These are phyloP conservation scores for Hemisphaericaspora nanyangensis DNA, from an alignment of 805 yeast genomes.

Conservation along the genomic window DNA sequence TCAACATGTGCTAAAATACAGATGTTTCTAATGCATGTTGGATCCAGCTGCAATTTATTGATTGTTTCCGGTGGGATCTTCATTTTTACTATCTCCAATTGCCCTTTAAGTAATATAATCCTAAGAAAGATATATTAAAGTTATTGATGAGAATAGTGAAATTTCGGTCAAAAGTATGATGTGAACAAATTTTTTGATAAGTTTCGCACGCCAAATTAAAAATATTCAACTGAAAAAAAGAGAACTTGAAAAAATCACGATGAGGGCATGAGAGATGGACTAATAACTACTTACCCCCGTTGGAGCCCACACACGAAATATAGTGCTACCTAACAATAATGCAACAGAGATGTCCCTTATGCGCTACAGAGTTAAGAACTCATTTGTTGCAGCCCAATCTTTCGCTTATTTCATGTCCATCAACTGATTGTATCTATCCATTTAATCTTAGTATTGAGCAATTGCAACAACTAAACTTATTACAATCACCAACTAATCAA, in stretches of 20 bases:
- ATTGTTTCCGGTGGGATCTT: slow-evolving; percentile 64
- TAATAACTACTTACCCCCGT: too few species aligned
- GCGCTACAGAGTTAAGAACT: slow-evolving; percentile 20
- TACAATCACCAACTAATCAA: slow-evolving; percentile 16
- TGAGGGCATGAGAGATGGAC: too few species aligned
- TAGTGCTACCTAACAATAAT: too few species aligned
- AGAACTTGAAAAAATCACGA: too few species aligned
- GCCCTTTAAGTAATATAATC: not conserved
- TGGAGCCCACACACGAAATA: too few species aligned
- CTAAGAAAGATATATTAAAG: too few species aligned
- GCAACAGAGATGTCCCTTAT: slow-evolving; percentile 26
- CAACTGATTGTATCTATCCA: slow-evolving; percentile 27
- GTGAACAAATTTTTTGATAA: too few species aligned
- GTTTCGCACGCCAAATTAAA: too few species aligned
- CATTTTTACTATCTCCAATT: slow-evolving; percentile 21
- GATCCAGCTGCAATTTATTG: slow-evolving; percentile 62
- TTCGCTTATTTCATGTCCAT: slow-evolving; percentile 26
- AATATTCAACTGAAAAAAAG: too few species aligned
- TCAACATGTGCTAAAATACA: slow-evolving; percentile 98
- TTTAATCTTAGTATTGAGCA: slow-evolving; percentile 28
- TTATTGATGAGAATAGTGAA: too few species aligned
- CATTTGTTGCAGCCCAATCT: slow-evolving; percentile 24
- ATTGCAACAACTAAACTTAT: slow-evolving; percentile 20
- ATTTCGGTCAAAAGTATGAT: too few species aligned
- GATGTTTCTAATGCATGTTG: slow-evolving; percentile 75